phyloP scores from a whole-genome alignment of 2,329 filamentous ascomycete genomes.

The Nemania sp. region DNA sequence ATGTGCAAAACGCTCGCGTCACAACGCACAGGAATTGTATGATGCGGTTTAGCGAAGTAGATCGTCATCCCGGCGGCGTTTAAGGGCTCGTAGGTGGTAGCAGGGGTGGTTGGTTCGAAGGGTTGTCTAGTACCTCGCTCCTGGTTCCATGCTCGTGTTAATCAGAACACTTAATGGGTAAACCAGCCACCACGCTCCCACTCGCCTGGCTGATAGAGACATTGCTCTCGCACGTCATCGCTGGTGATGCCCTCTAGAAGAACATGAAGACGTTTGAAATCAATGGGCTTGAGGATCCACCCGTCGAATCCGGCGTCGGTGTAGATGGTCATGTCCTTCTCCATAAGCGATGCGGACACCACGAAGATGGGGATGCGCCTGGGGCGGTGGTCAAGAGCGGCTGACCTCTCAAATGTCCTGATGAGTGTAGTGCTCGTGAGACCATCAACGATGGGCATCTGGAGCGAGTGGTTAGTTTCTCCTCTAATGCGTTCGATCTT shows the following conservation, averaged over 20 bases:
- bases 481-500: background rate
- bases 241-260: slow-evolving; percentile 73
- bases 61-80: background rate
- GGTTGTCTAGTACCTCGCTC: background rate
- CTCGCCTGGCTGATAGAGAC: slow-evolving; percentile 69
- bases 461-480: slow-evolving; percentile 8
- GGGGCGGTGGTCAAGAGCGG: slow-evolving; percentile 61
- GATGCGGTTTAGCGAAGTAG: background rate
- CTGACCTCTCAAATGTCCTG: slow-evolving; percentile 67
- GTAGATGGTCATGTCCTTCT: slow-evolving; percentile 70
- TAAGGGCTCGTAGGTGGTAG: background rate
- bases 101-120: background rate
- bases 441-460: slow-evolving; percentile 95
- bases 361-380: slow-evolving; percentile 80
- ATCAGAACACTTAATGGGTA: slow-evolving; percentile 9
- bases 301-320: slow-evolving; percentile 82
- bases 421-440: slow-evolving; percentile 83
- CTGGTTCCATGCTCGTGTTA: background rate
- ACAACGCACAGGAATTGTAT: background rate
- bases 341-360: slow-evolving; percentile 80
- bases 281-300: slow-evolving; percentile 88
- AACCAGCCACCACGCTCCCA: slow-evolving; percentile 95
- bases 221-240: slow-evolving; percentile 59
- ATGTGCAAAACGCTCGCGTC: background rate
- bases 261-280: slow-evolving; percentile 73